Conservation (phyloP, 2,329 filamentous ascomycete genomes). For the Xylaria sp. region DNA sequence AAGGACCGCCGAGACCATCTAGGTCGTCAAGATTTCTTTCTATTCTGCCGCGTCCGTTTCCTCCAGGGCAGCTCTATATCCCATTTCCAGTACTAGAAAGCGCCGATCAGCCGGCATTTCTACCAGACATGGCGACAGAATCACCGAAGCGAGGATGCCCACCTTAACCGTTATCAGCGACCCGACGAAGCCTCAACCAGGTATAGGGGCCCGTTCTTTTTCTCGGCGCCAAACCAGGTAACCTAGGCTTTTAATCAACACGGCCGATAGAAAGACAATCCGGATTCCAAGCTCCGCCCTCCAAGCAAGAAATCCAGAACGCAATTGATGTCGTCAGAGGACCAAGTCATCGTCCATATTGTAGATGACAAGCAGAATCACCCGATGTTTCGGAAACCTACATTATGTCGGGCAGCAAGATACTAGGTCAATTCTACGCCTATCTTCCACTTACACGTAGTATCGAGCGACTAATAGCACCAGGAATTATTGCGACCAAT, state of each 20-base stretch:
- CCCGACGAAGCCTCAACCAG: conserved; percentile 9
- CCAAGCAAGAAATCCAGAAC: not conserved
- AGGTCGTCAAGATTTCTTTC: conserved; percentile 7
- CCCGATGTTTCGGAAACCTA: conserved; percentile 21
- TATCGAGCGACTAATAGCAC: not conserved
- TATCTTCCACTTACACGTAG: not conserved
- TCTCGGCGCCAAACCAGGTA: not conserved
- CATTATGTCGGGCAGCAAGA: conserved; percentile 6
- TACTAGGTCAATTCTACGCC: conserved; percentile 11
- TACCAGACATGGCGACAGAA: conserved; percentile 11
- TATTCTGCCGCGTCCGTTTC: conserved; percentile 17
- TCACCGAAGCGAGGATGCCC: conserved; percentile 20
- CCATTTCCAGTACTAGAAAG: conserved; percentile 19
- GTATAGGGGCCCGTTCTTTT: conserved; percentile 9
- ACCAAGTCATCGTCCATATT: not conserved
- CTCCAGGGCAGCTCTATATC: conserved; percentile 24
- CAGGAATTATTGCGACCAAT: conserved; percentile 6
- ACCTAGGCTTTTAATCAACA: not conserved
- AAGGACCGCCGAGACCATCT: conserved; percentile 11
- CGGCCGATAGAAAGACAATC: conserved; percentile 7
- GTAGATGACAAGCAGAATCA: conserved; percentile 25
- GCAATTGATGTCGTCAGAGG: not conserved
- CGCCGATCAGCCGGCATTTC: conserved; percentile 26
- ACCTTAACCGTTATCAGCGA: conserved; percentile 34
- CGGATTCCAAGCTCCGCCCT: conserved; percentile 7